These are phyloP conservation scores for Talaromyces funiculosus DNA, from an alignment of 2,329 filamentous ascomycete genomes.

Conservation along the genomic window DNA sequence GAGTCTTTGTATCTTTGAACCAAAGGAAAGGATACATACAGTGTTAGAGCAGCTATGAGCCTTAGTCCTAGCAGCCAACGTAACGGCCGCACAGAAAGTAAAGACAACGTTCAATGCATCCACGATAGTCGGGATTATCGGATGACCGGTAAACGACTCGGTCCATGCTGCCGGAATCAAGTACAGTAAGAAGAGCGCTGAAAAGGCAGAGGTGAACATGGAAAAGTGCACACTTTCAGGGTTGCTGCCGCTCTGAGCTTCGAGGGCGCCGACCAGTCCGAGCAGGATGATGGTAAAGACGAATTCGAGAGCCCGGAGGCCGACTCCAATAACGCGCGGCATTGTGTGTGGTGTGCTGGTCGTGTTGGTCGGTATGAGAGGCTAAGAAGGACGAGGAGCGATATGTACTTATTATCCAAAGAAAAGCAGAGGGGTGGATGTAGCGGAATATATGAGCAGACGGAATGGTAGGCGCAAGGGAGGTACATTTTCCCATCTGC, in stretches of 20 bases:
- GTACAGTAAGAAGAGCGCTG: slow-evolving; percentile 46
- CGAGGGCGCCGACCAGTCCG: slow-evolving; percentile 59
- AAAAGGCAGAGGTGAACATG: slow-evolving; percentile 46
- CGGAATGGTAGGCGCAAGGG: neutral
- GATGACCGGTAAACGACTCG: slow-evolving; percentile 35
- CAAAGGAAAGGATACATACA: slow-evolving; percentile 28
- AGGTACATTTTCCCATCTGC: neutral
- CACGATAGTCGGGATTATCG: slow-evolving; percentile 39
- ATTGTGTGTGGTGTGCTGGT: neutral
- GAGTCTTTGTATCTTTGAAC: neutral
- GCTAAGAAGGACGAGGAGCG: neutral
- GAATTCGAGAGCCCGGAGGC: slow-evolving; percentile 38
- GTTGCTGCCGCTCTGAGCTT: slow-evolving; percentile 49
- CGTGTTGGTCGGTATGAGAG: neutral
- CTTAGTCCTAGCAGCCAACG: slow-evolving; percentile 43
- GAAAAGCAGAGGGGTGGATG: neutral
- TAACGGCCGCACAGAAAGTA: slow-evolving; percentile 44
- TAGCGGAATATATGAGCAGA: neutral
- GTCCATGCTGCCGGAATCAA: slow-evolving; percentile 41
- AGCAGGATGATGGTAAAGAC: slow-evolving; percentile 56
- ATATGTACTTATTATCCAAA: neutral
- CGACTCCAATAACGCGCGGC: slow-evolving; percentile 8
- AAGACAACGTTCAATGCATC: slow-evolving; percentile 47
- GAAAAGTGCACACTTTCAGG: slow-evolving; percentile 53
- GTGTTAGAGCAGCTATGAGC: slow-evolving; percentile 42